Conservation (phyloP, 1,284 basidiomycete species). For the Cryptococcus wingfieldii region DNA sequence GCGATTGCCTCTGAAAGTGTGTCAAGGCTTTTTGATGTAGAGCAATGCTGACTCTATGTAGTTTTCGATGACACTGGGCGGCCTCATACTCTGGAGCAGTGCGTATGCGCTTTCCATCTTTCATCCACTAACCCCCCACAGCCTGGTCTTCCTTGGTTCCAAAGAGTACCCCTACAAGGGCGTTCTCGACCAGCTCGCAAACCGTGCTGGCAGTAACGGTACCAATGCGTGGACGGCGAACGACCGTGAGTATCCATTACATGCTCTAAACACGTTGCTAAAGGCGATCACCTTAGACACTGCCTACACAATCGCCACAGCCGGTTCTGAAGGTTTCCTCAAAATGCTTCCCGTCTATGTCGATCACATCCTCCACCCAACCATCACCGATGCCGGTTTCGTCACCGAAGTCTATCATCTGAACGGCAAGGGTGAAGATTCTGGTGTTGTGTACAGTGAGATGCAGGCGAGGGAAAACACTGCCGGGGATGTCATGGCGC, state of each 20-base stretch:
- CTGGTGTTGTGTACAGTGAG: slow-evolving; percentile 94
- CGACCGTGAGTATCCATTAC: slow-evolving; percentile 39
- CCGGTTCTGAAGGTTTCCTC: slow-evolving; percentile 91
- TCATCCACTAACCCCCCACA: slow-evolving; percentile 35
- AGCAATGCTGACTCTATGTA: slow-evolving; percentile 34
- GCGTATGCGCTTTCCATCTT: not conserved
- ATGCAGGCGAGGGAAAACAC: slow-evolving; percentile 99
- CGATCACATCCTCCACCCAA: slow-evolving; percentile 96
- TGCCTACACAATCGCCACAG: slow-evolving; percentile 95
- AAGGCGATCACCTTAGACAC: slow-evolving; percentile 62
- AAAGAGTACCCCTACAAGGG: slow-evolving; percentile 96
- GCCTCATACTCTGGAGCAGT: slow-evolving; percentile 88
- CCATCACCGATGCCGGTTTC: slow-evolving; percentile 84
- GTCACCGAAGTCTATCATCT: slow-evolving; percentile 94
- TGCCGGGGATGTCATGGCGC: slow-evolving; percentile 80
- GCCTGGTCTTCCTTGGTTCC: slow-evolving; percentile 89
- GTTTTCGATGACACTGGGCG: slow-evolving; percentile 90
- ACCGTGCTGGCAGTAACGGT: slow-evolving; percentile 89
- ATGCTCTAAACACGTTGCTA: not conserved
- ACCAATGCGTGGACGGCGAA: slow-evolving; percentile 65
- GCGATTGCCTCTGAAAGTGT: slow-evolving; percentile 86
- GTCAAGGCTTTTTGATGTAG: slow-evolving; percentile 25
- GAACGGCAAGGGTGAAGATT: slow-evolving; percentile 82
- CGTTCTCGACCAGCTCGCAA: slow-evolving; percentile 94
- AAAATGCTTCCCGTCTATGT: slow-evolving; percentile 92